phyloP scores from a whole-genome alignment of 2,329 filamentous ascomycete species.

The Claviceps purpurea region DNA sequence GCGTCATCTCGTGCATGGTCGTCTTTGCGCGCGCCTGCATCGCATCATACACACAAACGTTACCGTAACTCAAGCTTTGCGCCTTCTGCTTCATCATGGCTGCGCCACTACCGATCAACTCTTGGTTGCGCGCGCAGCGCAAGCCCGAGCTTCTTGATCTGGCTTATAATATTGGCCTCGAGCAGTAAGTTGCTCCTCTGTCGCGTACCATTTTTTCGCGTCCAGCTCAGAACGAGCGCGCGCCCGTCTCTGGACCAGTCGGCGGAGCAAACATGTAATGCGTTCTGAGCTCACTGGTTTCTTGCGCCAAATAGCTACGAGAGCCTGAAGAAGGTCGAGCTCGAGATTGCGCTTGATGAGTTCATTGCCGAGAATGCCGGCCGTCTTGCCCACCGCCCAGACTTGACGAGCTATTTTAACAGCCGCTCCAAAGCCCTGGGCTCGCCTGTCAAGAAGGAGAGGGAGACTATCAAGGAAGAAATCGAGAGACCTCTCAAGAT shows the following conservation, averaged over 20 bases:
- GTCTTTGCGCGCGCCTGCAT: background rate
- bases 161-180: conserved; percentile 55
- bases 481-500: conserved; percentile 28
- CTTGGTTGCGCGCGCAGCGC: conserved; percentile 69
- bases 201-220: conserved; percentile 1
- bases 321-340: conserved; percentile 61
- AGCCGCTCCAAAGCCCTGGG: conserved; percentile 44
- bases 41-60: background rate
- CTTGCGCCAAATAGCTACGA: conserved; percentile 41
- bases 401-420: conserved; percentile 64
- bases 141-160: conserved; percentile 68
- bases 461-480: conserved; percentile 24
- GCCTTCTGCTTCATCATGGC: conserved; percentile 10
- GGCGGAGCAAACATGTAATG: no score
- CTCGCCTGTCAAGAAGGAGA: conserved; percentile 49
- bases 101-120: conserved; percentile 30
- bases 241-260: no score
- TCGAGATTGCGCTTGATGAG: conserved; percentile 62
- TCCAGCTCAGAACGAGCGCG: no score
- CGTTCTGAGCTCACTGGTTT: background rate
- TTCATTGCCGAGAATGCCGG: conserved; percentile 57
- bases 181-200: conserved; percentile 46
- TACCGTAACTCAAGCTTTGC: background rate
- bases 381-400: conserved; percentile 47
- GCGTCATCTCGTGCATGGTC: background rate